Conservation (phyloP, 2,329 filamentous ascomycete species). For the Exophiala sideris region DNA sequence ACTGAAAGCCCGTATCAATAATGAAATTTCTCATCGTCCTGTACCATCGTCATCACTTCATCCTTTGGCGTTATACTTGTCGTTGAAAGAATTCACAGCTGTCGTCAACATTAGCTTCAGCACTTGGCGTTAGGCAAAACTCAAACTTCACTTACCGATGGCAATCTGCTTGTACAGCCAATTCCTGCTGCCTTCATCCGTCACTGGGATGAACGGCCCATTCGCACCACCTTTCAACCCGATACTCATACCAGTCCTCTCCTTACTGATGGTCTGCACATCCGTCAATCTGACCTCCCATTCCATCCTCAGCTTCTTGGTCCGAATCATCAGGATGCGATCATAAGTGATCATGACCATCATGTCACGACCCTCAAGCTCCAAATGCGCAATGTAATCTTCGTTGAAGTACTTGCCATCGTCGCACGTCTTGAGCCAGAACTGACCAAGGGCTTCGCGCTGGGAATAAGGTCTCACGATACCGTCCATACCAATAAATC, state of each 20-base stretch:
- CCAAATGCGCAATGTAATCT: constrained; percentile 92
- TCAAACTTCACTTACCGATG: constrained; percentile 42
- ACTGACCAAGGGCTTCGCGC: constrained; percentile 92
- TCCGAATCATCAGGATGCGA: constrained; percentile 85
- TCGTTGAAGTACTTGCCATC: constrained; percentile 98
- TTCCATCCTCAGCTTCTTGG: constrained; percentile 78
- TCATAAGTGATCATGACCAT: constrained; percentile 84
- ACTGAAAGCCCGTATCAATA: not conserved
- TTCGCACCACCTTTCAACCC: constrained; percentile 85
- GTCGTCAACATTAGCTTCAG: constrained; percentile 3
- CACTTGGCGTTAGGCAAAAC: not conserved
- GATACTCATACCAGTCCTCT: constrained; percentile 88
- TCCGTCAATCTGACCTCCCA: constrained; percentile 97
- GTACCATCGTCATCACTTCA: constrained; percentile 23
- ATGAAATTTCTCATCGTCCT: constrained; percentile 17
- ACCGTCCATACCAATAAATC: constrained; percentile 88
- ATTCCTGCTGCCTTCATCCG: constrained; percentile 73
- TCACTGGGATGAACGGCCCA: constrained; percentile 89
- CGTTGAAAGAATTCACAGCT: constrained; percentile 66
- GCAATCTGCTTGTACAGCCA: constrained; percentile 66
- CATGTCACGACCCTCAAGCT: constrained; percentile 83
- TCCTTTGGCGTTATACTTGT: constrained; percentile 62
- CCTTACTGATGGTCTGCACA: constrained; percentile 94
- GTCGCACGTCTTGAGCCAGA: constrained; percentile 97
- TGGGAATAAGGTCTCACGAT: constrained; percentile 93